Base-by-base conservation (phyloP, 768 basidiomycete genomes). In the Tylopilus balloui region DNA sequence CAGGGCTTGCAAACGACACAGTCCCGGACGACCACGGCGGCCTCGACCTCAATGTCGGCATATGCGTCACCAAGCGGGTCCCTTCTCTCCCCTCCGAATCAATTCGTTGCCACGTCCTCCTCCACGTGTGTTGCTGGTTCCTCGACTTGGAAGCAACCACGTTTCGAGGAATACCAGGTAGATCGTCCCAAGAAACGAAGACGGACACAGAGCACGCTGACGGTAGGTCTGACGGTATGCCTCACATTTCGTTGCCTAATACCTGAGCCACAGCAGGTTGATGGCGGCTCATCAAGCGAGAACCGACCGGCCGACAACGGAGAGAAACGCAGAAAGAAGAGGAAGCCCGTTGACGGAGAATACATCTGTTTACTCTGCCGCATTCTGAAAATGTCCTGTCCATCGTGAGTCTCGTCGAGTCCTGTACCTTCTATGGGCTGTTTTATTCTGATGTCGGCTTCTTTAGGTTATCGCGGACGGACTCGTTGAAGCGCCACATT, bases 401-500 rank as follows among this genome's bases (percentile, higher is more conserved):
- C 0, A 0, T 5, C 12, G 50, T 50, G 38, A 11, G 50, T 40
- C 29, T 21, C n/a, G 7, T 39, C 15, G 9, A 15, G 25, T 25
- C 7, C 15, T 4, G 2, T 21, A 31, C n/a, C 20, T 9, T 14
- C 19, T 3, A 13, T 14, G 11, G 11, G 4, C 12, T 21, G 4
- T 31, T 38, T 31, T n/a, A n/a, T 19, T 3, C 32, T 57, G 3
- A 57, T 3, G 15, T 14, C 3, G 19, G 13, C 47, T 15, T 8
- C 12, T 36, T 15, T 20, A 56, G 55, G 10, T 8, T 42, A 1
- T 52, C 55, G 11, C 40, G 50, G 3, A 57, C 17, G 21, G 55
- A 56, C 13, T 15, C 41, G 1, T 13, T 52, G 14, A 57, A 57
- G 17, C 42, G 55, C 19, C 55, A 56, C 11, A 19, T 53, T 24